phyloP scores from a whole-genome alignment of 108 stramenopile genomes.

The Conticribra weissflogii region DNA sequence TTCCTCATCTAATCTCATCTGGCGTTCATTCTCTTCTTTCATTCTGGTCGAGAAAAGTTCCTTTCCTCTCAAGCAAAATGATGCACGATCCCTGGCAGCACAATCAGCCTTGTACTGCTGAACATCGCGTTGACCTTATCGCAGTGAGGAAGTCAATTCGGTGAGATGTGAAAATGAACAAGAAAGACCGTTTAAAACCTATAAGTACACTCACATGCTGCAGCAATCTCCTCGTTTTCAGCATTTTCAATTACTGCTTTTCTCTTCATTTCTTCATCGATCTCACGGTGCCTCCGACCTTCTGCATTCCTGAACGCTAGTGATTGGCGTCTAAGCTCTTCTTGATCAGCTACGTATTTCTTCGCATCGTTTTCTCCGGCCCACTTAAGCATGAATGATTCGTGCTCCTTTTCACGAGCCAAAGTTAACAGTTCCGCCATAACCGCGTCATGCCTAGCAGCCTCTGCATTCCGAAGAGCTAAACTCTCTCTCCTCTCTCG shows the following conservation, averaged over 20 bases:
- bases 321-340: slow-evolving; percentile 72
- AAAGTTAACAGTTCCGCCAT: slow-evolving; percentile 76
- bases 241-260: slow-evolving; percentile 42
- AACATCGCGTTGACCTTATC: slow-evolving; percentile 66
- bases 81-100: slow-evolving; percentile 69
- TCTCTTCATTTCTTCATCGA: slow-evolving; percentile 63
- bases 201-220: slow-evolving; percentile 59
- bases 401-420: slow-evolving; percentile 72
- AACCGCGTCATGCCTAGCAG: slow-evolving; percentile 60
- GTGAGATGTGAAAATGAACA: slow-evolving; percentile 1
- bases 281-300: slow-evolving; percentile 54
- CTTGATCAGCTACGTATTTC: slow-evolving; percentile 57
- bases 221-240: slow-evolving; percentile 59
- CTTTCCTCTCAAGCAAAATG: slow-evolving; percentile 69
- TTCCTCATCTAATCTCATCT: slow-evolving; percentile 48
- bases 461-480: slow-evolving; percentile 71
- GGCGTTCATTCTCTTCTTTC: slow-evolving; percentile 53
- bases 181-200: not conserved
- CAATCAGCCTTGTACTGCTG: slow-evolving; percentile 69
- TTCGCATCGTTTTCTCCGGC: slow-evolving; percentile 80
- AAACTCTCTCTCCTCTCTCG: slow-evolving; percentile 69
- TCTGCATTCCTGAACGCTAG: slow-evolving; percentile 69
- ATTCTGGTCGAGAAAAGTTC: slow-evolving; percentile 57
- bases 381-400: slow-evolving; percentile 82
- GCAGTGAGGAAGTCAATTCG: slow-evolving; percentile 3